Base-by-base conservation (phyloP, 257 asterid species). In the Lantana camara region DNA sequence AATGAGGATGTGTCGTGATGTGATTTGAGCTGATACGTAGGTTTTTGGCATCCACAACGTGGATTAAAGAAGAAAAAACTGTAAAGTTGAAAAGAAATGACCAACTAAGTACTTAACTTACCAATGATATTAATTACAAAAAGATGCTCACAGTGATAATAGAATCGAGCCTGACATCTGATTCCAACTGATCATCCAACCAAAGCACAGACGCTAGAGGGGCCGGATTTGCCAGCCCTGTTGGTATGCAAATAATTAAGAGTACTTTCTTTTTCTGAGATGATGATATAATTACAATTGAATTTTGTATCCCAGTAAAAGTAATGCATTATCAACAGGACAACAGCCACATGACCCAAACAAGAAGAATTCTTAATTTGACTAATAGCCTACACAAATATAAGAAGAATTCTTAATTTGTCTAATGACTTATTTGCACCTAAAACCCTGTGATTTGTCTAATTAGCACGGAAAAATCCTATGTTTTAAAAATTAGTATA, bases 1-100 rank as follows among this genome's bases (percentile, higher is more conserved):
- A 85, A 93, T 53, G 97, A 82, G 10, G 95, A 90, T 0, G 90
- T 78, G 19, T 90, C 92, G 0, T 77, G 86, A 70, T 81, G 83
- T 53, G 87, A 75, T 64, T 77, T 78, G 64, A 93, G 91, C 86
- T 93, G 99, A 68, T 93, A 16, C 80, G 85, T 38, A 93, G 97
- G 85, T 93, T 93, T 75, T 85, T 93, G 66, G 97, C 97, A 80
- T 93, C 99, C 59, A 93, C 97, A 62, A 93, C 98, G 97, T 93
- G 71, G 47, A 14, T 51, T 70, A 44, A 51, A 57, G 55, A 48
- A 75, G 67, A 63, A 16, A 7, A 23, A 19, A 59, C 57, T n/a
- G 14, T 13, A 64, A 11, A 63, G 21, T 27, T 6, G 59, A 8
- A 64, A 49, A 5, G 58, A 7, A 64, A 48, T 50, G n/a, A 5